Conservation (phyloP, 2,329 filamentous ascomycete genomes). For the Ophiostoma piceae region DNA sequence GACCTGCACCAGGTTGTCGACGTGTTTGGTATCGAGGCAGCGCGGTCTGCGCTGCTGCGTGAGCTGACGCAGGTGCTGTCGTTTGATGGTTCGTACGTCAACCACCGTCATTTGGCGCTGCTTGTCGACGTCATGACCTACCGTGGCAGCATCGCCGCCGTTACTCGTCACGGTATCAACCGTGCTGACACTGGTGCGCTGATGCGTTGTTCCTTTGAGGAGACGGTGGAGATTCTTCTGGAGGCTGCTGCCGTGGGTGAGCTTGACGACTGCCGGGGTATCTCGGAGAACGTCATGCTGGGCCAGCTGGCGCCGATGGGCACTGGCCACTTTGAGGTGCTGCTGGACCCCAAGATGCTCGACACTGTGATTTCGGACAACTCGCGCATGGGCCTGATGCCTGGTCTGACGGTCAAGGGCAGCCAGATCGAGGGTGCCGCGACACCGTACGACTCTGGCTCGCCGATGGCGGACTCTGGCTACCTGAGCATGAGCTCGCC, state of each 20-base stretch:
- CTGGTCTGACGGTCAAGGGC: constrained; percentile 71
- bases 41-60: constrained; percentile 75
- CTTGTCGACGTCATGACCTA: constrained; percentile 98
- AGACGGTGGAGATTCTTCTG: constrained; percentile 95
- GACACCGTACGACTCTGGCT: constrained; percentile 89
- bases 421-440: constrained; percentile 74
- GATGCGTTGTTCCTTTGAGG: constrained; percentile 99
- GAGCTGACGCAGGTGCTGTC: constrained; percentile 91
- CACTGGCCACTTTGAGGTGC: constrained; percentile 90
- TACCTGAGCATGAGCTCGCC: constrained; percentile 57
- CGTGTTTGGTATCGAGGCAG: constrained; percentile 94
- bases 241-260: constrained; percentile 93
- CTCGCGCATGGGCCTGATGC: constrained; percentile 75
- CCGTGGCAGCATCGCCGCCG: constrained; percentile 86
- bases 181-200: constrained; percentile 93
- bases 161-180: constrained; percentile 98
- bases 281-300: constrained; percentile 98
- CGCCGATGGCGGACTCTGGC: constrained; percentile 68
- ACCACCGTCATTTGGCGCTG: constrained; percentile 92
- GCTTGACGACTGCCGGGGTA: constrained; percentile 93
- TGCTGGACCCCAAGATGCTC: constrained; percentile 90
- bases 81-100: constrained; percentile 99
- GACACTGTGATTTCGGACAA: constrained; percentile 93
- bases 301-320: constrained; percentile 96
- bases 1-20: constrained; percentile 92